phyloP scores from a whole-genome alignment of 371 early-diverging fungal genomes.

The Caulochytrium protostelioides region DNA sequence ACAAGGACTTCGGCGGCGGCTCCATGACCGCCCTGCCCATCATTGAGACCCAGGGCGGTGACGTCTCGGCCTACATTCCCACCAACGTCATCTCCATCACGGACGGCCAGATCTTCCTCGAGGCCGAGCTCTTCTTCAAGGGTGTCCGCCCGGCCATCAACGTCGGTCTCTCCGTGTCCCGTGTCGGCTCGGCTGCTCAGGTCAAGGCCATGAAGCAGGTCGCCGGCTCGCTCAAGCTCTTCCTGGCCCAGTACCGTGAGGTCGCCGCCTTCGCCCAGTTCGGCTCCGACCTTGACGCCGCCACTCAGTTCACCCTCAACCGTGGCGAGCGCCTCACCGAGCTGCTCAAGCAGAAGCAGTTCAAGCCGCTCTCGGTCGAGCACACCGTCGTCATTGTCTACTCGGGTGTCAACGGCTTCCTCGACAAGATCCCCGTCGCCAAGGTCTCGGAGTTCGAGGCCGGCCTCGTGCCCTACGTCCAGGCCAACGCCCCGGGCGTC shows the following conservation, averaged over 20 bases:
- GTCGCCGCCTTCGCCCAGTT: slow-evolving; percentile 96
- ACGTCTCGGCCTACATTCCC: slow-evolving; percentile 94
- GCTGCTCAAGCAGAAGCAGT: slow-evolving; percentile 84
- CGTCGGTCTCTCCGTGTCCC: slow-evolving; percentile 93
- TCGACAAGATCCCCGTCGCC: slow-evolving; percentile 82
- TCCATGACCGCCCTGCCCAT: slow-evolving; percentile 90
- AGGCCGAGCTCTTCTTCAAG: slow-evolving; percentile 95
- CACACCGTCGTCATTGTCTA: slow-evolving; percentile 80
- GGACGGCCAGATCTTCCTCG: slow-evolving; percentile 92
- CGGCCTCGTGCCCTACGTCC: slow-evolving; percentile 67
- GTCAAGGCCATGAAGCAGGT: slow-evolving; percentile 97
- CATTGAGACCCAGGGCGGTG: slow-evolving; percentile 95
- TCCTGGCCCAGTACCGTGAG: slow-evolving; percentile 95
- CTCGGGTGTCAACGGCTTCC: slow-evolving; percentile 87
- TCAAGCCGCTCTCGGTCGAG: slow-evolving; percentile 74
- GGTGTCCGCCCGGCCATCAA: slow-evolving; percentile 91
- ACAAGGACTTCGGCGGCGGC: slow-evolving; percentile 70
- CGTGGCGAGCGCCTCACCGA: slow-evolving; percentile 91
- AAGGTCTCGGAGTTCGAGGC: slow-evolving; percentile 75
- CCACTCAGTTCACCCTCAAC: slow-evolving; percentile 81
- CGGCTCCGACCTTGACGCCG: slow-evolving; percentile 92
- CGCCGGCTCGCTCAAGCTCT: slow-evolving; percentile 90
- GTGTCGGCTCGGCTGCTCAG: slow-evolving; percentile 95
- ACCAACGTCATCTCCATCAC: slow-evolving; percentile 97
- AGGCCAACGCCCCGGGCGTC: slow-evolving; percentile 60